These are phyloP conservation scores for Chaetomium sp. DNA, from an alignment of 2,329 filamentous ascomycete species.

Conservation along the genomic window DNA sequence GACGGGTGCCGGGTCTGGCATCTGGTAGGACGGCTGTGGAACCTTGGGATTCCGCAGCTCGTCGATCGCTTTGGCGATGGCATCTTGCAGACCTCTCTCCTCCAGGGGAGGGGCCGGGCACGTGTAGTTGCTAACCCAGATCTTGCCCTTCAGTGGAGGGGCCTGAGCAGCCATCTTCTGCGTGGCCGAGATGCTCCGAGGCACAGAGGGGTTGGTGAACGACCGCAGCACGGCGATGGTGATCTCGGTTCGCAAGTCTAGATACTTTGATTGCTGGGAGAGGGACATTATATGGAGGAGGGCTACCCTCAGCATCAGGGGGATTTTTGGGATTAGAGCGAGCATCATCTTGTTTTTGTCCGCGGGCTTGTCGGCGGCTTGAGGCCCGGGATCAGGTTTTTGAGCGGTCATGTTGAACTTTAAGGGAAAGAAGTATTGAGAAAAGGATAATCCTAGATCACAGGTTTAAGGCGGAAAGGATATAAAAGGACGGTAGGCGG, in stretches of 20 bases:
- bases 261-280: constrained; percentile 72
- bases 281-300: constrained; percentile 66
- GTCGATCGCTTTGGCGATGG: constrained; percentile 60
- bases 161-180: constrained; percentile 67
- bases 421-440: background rate
- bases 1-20: constrained; percentile 58
- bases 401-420: constrained; percentile 17
- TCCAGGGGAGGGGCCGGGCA: constrained; percentile 59
- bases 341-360: constrained; percentile 30
- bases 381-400: constrained; percentile 2
- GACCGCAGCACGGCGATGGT: constrained; percentile 72
- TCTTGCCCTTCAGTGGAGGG: constrained; percentile 70
- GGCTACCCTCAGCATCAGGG: constrained; percentile 63
- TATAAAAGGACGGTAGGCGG: background rate
- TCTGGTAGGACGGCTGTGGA: constrained; percentile 37
- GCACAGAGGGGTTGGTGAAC: constrained; percentile 53
- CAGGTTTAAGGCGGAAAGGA: background rate
- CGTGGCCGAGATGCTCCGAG: constrained; percentile 57
- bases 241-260: constrained; percentile 76
- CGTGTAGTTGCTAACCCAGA: constrained; percentile 77
- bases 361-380: constrained; percentile 11
- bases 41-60: constrained; percentile 48
- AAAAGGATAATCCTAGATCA: background rate
- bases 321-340: constrained; percentile 57
- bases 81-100: constrained; percentile 56